These are phyloP conservation scores for Jimgerdemannia flammicorona DNA, from an alignment of 192 early-diverging fungal genomes.

Conservation along the genomic window DNA sequence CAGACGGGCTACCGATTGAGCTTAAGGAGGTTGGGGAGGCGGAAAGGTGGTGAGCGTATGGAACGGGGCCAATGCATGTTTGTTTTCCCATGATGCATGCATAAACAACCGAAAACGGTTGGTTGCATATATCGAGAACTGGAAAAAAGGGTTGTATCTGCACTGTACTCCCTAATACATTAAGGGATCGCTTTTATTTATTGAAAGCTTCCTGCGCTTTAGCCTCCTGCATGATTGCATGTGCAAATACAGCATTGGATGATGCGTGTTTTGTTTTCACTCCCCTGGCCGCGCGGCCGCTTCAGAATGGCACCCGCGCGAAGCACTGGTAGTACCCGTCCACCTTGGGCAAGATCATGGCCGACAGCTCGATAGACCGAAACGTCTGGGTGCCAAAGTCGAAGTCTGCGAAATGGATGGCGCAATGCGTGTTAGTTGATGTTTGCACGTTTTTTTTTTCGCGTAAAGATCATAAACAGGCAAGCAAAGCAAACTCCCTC, in stretches of 20 bases:
- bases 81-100: no score
- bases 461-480: neutral
- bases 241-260: no score
- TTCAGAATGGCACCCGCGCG: neutral
- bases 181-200: no score
- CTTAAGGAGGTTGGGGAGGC: slow-evolving; percentile 9
- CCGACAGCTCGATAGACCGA: neutral
- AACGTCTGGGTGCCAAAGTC: neutral
- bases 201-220: no score
- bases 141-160: no score
- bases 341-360: neutral
- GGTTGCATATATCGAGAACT: no score
- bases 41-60: neutral
- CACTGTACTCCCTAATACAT: no score
- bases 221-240: no score
- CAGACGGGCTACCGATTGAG: slow-evolving; percentile 13
- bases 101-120: no score
- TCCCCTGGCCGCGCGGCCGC: no score
- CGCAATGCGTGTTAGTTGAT: neutral
- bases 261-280: no score
- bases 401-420: neutral
- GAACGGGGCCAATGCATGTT: neutral
- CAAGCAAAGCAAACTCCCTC: neutral
- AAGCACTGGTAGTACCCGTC: neutral
- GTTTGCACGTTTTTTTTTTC: neutral